These are phyloP conservation scores for Whalleya microplaca DNA, from an alignment of 2,329 filamentous ascomycete species.

Conservation along the genomic window DNA sequence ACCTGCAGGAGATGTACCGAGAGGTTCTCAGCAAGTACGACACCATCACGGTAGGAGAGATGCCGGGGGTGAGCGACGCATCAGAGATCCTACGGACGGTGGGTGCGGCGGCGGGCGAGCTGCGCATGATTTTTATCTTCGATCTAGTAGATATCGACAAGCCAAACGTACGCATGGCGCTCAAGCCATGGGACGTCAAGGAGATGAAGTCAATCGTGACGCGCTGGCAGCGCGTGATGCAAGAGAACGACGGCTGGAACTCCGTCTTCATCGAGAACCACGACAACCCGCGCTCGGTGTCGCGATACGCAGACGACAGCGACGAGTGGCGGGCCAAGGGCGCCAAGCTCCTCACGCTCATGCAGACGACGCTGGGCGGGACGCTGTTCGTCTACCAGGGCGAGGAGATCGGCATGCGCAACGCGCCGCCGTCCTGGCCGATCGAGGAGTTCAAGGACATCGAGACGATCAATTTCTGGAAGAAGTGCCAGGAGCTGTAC, in stretches of 20 bases:
- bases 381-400: conserved; percentile 71
- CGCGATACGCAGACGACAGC: conserved; percentile 55
- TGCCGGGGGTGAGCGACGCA: conserved; percentile 64
- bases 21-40: conserved; percentile 62
- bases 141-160: conserved; percentile 65
- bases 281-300: conserved; percentile 63
- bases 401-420: conserved; percentile 68
- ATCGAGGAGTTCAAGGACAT: conserved; percentile 63
- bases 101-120: conserved; percentile 58
- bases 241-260: conserved; percentile 61
- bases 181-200: conserved; percentile 51
- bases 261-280: conserved; percentile 69
- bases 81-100: conserved; percentile 63
- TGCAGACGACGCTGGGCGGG: conserved; percentile 56
- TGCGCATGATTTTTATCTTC: conserved; percentile 74
- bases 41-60: conserved; percentile 73
- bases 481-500: conserved; percentile 42
- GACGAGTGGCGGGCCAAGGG: conserved; percentile 51
- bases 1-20: conserved; percentile 66
- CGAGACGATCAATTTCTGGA: conserved; percentile 53
- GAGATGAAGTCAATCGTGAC: conserved; percentile 44
- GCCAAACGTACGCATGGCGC: conserved; percentile 46
- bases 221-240: conserved; percentile 50
- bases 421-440: conserved; percentile 61
- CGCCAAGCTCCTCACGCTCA: conserved; percentile 62